Base-by-base conservation (phyloP, 495 filamentous ascomycete genomes). In the Rostrohypoxylon terebratum region DNA sequence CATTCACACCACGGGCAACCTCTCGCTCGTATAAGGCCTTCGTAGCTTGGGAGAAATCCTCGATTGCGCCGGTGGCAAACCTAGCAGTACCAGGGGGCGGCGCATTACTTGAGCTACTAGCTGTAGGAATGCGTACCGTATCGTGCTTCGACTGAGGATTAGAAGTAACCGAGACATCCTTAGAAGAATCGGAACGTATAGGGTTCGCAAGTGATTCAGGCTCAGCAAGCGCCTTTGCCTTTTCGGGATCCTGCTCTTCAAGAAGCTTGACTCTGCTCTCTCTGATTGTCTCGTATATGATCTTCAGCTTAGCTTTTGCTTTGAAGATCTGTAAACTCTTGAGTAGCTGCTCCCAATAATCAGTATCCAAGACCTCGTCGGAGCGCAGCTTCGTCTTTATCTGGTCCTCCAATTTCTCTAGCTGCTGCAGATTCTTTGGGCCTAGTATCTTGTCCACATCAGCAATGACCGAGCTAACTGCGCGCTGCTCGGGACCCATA, bases 271-370 rank as follows among this genome's bases (percentile, higher is more conserved):
- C 86, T 11, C 92, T 88, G 51, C 90, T 90, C 36, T 90, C 88
- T 71, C 94, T 88, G 64, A 98, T 91, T 4, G 87, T 88, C 63
- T 93, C 89, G 68, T 91, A 96, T 8, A 98, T 88, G 48, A 89
- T 90, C 80, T 91, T 90, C 36, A 99, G 81, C 74, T 92, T 93
- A 1, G 95, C 93, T 76, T 92, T 93, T 4, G 95, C 93, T 80
- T 98, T 98, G 89, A 92, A 97, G 3, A 97, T 89, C 13, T 90
- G 84, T 44, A 99, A 82, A 75, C 91, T 97, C 69, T 90, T 88
- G 53, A 98, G 84, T 2, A 99, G 86, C 74, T 96, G 92, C 72
- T 97, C 94, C 96, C 96, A 99, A 79, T 98, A 99, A 78, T 99
- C 96, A 3, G 91, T 93, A 82, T 99, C 96, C 75, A 98, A 94